Base-by-base conservation (phyloP, 345 rosid genomes). In the Luvunga scandens region DNA sequence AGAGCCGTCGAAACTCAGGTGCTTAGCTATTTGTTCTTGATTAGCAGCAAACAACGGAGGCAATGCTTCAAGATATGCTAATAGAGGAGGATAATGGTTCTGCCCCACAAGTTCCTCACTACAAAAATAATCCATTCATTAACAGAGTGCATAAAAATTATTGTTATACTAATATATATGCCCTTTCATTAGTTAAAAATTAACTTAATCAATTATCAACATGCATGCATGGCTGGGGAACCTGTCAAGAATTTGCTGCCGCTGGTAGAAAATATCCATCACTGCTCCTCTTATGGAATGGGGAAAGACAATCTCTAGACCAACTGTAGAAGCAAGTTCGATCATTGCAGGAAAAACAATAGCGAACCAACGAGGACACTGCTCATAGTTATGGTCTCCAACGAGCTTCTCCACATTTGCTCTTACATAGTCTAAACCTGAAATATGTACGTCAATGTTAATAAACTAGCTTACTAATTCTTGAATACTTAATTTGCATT, bases 301-400 rank as follows among this genome's bases (percentile, higher is more conserved):
- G 4, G 86, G 45, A 38, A 86, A 85, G 16, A 65, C 73, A 45
- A 88, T 75, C 10, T 89, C 66, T 18, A 90, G 72, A 38, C 87
- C 92, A 60, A 38, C 75, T 67, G 33, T 6, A 31, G n/a, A 79
- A 30, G 92, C 90, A 80, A 81, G 82, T 73, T 88, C 92, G n/a
- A 90, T 61, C 80, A 85, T 83, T 66, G 81, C 89, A 10, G 87
- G 88, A 75, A 92, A 90, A 36, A 78, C 76, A 25, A 90, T 83
- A 38, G 82, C 56, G 34, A 92, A 85, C 97, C 93, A 84, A 66
- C 87, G 91, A 68, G 97, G 94, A 75, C 73, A 79, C 1, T 22
- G 60, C 14, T 78, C 72, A 13, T 8, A 14, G 5, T 27, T 39
- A 9, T 27, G 39, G 60, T 75, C 85, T 39, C 18, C 72, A 48